Conservation (phyloP, 2,329 filamentous ascomycete species). For the Bipolaris oryzae region DNA sequence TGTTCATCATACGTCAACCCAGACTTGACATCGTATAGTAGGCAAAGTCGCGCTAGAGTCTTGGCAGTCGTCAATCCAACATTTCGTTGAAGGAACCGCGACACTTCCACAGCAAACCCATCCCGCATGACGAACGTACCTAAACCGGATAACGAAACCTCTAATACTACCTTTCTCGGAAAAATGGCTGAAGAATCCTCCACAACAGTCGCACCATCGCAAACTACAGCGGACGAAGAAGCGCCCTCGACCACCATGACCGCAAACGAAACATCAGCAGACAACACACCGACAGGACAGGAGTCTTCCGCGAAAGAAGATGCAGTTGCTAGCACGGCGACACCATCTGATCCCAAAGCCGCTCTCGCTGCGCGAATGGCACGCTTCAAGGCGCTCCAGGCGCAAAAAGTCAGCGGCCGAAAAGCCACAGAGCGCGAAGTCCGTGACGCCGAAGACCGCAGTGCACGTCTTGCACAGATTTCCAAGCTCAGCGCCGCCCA, state of each 20-base stretch:
- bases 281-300: conserved; percentile 5
- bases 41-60: conserved; percentile 15
- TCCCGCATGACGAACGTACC: conserved; percentile 30
- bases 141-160: conserved; percentile 14
- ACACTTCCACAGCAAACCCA: conserved; percentile 6
- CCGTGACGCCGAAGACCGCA: conserved; percentile 45
- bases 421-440: conserved; percentile 64
- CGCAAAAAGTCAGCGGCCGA: conserved; percentile 63
- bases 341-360: conserved; percentile 33
- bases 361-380: conserved; percentile 57
- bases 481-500: conserved; percentile 82
- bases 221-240: conserved; percentile 5
- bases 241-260: conserved; percentile 8
- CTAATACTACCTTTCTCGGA: not conserved
- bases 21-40: not conserved
- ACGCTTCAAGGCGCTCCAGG: conserved; percentile 86
- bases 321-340: conserved; percentile 7
- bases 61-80: conserved; percentile 25
- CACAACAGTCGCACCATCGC: not conserved
- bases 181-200: not conserved
- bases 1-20: not conserved
- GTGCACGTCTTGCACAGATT: conserved; percentile 61
- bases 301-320: conserved; percentile 9
- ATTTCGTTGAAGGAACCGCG: conserved; percentile 11
- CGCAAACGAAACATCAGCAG: conserved; percentile 11